Evolutionary conservation across 208 protist species (phyloP).

Genomic region (Leishmania tarentolae): DNA sequence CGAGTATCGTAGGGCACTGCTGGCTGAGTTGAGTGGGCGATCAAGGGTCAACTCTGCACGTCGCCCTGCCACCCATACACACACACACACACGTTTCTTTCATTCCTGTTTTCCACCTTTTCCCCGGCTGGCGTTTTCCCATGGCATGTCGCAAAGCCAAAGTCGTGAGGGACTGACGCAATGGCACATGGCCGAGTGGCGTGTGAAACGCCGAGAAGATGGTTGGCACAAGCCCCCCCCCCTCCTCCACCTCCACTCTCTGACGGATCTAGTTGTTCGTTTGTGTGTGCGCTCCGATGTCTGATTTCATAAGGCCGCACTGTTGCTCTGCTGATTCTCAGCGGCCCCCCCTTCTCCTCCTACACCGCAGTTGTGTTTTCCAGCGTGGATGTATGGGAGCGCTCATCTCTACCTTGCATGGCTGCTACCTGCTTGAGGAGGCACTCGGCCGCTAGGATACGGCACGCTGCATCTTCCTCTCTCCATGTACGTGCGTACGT

Average conservation of each 20-base stretch:
- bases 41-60: background rate
- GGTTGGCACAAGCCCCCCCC: background rate
- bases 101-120: background rate
- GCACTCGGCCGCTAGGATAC: background rate
- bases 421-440: background rate
- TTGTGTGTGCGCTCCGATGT: background rate
- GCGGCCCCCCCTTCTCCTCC: background rate
- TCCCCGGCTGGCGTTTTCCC: background rate
- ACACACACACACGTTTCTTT: background rate
- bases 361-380: background rate
- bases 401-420: background rate
- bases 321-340: background rate
- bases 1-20: background rate
- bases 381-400: background rate
- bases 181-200: background rate
- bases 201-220: background rate
- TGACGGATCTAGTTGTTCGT: background rate
- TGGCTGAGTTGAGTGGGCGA: background rate
- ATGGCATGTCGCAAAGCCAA: background rate
- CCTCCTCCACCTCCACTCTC: background rate
- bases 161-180: background rate
- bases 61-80: background rate
- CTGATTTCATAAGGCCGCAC: background rate
- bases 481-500: background rate
- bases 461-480: background rate